Evolutionary conservation across 1,284 basidiomycete genomes (phyloP), one percentile per base, ranked within the genome.

Genomic region (Ceratobasidium sp.): DNA sequence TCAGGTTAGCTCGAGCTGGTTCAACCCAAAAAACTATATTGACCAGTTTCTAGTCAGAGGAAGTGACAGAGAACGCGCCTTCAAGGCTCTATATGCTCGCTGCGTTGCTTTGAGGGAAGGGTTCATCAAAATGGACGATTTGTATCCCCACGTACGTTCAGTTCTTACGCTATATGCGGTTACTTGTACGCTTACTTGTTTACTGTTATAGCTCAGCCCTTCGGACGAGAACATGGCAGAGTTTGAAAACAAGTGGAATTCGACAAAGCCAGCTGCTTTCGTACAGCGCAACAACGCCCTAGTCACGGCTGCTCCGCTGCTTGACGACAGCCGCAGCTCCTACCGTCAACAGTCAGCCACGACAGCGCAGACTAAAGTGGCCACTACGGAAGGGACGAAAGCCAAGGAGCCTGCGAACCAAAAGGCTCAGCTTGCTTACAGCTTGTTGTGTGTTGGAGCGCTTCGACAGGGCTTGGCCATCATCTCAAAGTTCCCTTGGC

Each of bases 91-190:
- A 93, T 77, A 84, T 95, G 57, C 86, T 92, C 39, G 89, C 96
- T 0, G 97, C 96, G 2, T 83, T 99, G 6, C 84, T 99, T 91
- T 99, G 76, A 90, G 93, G 52, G 90, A 96, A 80, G 91, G 91
- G 0, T 92, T 97, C 77, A 87, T 99, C 72, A 85, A 89, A 2
- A 82, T 97, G 8, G 89, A 93, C 76, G 95, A 97, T 78, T 81
- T 99, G 28, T 93, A 92, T 81, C 87, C 92, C 26, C 94, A 97
- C 81, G 92, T 95, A 76, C 71, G 84, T 76, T 73, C 75, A 10
- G 10, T 39, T 30, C n/a, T n/a, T n/a, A n/a, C n/a, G n/a, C n/a
- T n/a, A 14, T 14, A 39, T 14, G 16, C 65, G 52, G 26, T 59
- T 16, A 69, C 41, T 50, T 83, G 80, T 18, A n/a, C 32, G 52